phyloP scores from a whole-genome alignment of 1,284 basidiomycete species.

The Leccinum glutinopallens region DNA sequence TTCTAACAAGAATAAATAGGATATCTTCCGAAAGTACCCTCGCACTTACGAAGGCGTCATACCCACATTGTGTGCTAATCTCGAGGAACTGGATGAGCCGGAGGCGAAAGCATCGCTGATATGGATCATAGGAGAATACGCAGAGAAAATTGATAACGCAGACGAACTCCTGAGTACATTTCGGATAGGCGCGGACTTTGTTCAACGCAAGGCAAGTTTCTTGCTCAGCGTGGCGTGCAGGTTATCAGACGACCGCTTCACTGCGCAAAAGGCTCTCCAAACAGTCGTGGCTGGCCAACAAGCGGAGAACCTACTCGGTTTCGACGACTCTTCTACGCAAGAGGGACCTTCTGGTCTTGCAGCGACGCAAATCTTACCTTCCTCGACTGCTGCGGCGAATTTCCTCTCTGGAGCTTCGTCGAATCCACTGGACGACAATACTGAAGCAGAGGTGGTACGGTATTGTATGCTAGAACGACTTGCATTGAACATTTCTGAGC shows the following conservation, averaged over 20 bases:
- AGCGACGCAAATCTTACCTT: too few relatives aligned
- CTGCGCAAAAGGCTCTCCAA: slow-evolving; percentile 83
- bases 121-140: slow-evolving; percentile 99
- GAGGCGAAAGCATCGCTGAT: slow-evolving; percentile 98
- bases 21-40: too few relatives aligned
- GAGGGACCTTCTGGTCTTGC: too few relatives aligned
- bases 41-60: too few relatives aligned
- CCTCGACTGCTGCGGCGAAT: too few relatives aligned
- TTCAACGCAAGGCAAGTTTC: slow-evolving; percentile 58
- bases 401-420: too few relatives aligned
- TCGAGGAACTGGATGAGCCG: slow-evolving; percentile 96
- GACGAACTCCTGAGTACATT: slow-evolving; percentile 91
- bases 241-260: slow-evolving; percentile 62
- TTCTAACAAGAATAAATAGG: too few relatives aligned
- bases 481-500: too few relatives aligned
- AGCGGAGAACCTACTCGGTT: slow-evolving; percentile 93
- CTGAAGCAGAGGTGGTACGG: too few relatives aligned
- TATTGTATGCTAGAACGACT: too few relatives aligned
- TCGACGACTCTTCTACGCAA: slow-evolving; percentile 51
- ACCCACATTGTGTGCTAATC: too few relatives aligned
- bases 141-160: slow-evolving; percentile 95
- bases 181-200: slow-evolving; percentile 80
- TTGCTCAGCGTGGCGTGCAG: slow-evolving; percentile 31
- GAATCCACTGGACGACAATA: too few relatives aligned
- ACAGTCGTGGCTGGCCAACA: slow-evolving; percentile 89